Percentiles rank a stretch among this genome's conserved stretches.
Evolutionary conservation across 495 filamentous ascomycete species (phyloP).

Genomic region (Talaromyces adpressus): DNA sequence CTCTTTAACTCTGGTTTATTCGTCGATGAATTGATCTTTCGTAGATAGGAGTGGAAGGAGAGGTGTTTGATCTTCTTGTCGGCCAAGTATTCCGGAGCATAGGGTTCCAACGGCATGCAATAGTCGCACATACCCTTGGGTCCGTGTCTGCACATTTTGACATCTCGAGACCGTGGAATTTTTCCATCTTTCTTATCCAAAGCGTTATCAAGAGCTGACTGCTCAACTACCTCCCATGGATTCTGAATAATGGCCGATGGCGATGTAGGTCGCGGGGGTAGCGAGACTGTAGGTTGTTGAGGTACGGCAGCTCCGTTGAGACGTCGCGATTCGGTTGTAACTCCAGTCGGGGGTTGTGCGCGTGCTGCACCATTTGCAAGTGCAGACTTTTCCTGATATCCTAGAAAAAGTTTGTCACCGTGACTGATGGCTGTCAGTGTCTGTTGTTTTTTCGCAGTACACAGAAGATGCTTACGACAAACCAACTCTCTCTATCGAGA

Average conservation of each 20-base stretch:
- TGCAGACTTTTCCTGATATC: constrained; percentile 53
- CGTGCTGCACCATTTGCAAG: constrained; percentile 43
- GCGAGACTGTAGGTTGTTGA: constrained; percentile 57
- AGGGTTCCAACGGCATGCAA: constrained; percentile 97
- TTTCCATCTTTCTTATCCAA: constrained; percentile 91
- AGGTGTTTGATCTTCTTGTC: constrained; percentile 98
- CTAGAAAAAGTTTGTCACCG: constrained; percentile 83
- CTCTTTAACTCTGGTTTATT: constrained; percentile 88
- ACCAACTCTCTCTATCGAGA: constrained; percentile 63
- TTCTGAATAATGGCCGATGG: constrained; percentile 64
- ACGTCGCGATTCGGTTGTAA: constrained; percentile 39
- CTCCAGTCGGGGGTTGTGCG: constrained; percentile 26
- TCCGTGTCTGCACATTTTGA: constrained; percentile 91
- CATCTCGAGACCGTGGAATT: constrained; percentile 68
- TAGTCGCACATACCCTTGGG: constrained; percentile 99
- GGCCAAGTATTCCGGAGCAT: constrained; percentile 73
- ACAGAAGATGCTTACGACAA: constrained; percentile 48
- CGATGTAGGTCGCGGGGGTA: constrained; percentile 50
- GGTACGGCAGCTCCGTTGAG: constrained; percentile 76
- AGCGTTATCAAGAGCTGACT: constrained; percentile 76
- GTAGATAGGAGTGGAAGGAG: constrained; percentile 89
- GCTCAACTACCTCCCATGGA: constrained; percentile 86
- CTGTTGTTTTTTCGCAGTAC: not conserved
- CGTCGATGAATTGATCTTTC: constrained; percentile 90
- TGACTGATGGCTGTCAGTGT: constrained; percentile 49